phyloP scores from a whole-genome alignment of 2,329 filamentous ascomycete species.

The Sporothrix pallida region DNA sequence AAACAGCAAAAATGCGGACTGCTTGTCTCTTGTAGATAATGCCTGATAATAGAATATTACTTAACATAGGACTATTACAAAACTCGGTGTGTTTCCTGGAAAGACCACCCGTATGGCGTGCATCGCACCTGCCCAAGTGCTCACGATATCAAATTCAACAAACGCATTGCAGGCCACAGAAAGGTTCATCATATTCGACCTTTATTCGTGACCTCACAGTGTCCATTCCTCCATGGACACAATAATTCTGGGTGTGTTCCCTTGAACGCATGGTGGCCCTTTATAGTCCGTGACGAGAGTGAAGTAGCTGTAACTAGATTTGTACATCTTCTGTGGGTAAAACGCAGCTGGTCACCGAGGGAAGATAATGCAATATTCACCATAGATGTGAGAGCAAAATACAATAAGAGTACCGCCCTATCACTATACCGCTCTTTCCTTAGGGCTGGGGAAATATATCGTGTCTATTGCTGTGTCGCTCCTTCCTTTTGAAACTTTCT shows the following conservation, averaged over 20 bases:
- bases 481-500: background rate
- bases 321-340: background rate
- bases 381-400: background rate
- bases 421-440: background rate
- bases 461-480: background rate
- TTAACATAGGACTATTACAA: too few relatives aligned
- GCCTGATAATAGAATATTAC: too few relatives aligned
- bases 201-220: background rate
- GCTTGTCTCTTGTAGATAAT: too few relatives aligned
- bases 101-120: too few relatives aligned
- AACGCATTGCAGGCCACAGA: background rate
- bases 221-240: background rate
- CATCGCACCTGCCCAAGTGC: background rate
- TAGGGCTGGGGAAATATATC: too few relatives aligned
- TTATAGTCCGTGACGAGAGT: constrained; percentile 1
- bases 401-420: background rate
- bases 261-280: background rate
- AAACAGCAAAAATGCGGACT: too few relatives aligned
- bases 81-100: background rate
- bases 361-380: background rate
- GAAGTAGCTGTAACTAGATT: too few relatives aligned
- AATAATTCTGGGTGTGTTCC: background rate
- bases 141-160: background rate
- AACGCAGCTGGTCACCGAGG: background rate
- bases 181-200: background rate